Evolutionary conservation across 768 basidiomycete species (phyloP).

Genomic region (Paxillus rubicundulus): DNA sequence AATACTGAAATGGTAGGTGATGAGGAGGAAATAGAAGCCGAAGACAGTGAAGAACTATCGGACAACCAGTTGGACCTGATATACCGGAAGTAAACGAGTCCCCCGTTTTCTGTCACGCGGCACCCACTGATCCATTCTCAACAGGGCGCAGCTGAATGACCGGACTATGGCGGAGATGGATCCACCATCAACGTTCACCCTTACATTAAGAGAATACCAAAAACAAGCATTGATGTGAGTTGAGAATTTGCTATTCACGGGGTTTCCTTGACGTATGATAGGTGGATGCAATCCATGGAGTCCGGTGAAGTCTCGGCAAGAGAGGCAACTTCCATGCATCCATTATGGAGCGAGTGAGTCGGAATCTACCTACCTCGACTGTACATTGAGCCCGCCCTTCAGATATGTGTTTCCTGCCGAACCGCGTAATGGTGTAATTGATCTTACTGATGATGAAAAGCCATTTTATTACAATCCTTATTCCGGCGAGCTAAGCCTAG

Average conservation of each 20-base stretch:
- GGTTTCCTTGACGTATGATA: slow-evolving; percentile 25
- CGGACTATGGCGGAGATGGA: slow-evolving; percentile 76
- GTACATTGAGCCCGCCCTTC: slow-evolving; percentile 5
- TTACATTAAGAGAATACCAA: slow-evolving; percentile 83
- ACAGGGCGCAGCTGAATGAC: slow-evolving; percentile 84
- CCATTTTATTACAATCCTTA: slow-evolving; percentile 89
- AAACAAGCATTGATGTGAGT: slow-evolving; percentile 84
- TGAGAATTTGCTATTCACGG: neutral
- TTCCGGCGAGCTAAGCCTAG: slow-evolving; percentile 83
- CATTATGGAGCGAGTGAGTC: slow-evolving; percentile 88
- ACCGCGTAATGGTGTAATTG: slow-evolving; percentile 59
- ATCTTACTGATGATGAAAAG: slow-evolving; percentile 76
- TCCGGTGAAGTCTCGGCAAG: slow-evolving; percentile 67
- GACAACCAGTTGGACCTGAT: slow-evolving; percentile 81
- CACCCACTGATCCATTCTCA: slow-evolving; percentile 7
- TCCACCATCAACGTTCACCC: slow-evolving; percentile 69
- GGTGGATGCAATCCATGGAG: slow-evolving; percentile 93
- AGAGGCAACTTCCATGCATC: slow-evolving; percentile 77
- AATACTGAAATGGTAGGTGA: slow-evolving; percentile 74
- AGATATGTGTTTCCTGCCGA: slow-evolving; percentile 76
- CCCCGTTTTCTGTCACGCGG: neutral
- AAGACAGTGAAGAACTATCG: slow-evolving; percentile 77
- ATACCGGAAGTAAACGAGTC: slow-evolving; percentile 65
- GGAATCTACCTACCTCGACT: neutral
- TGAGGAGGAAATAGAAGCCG: slow-evolving; percentile 80